Percentiles rank a stretch among this genome's conserved stretches.
These are phyloP conservation scores for Voacanga thouarsii DNA, from an alignment of 257 asterid genomes.

Conservation along the genomic window DNA sequence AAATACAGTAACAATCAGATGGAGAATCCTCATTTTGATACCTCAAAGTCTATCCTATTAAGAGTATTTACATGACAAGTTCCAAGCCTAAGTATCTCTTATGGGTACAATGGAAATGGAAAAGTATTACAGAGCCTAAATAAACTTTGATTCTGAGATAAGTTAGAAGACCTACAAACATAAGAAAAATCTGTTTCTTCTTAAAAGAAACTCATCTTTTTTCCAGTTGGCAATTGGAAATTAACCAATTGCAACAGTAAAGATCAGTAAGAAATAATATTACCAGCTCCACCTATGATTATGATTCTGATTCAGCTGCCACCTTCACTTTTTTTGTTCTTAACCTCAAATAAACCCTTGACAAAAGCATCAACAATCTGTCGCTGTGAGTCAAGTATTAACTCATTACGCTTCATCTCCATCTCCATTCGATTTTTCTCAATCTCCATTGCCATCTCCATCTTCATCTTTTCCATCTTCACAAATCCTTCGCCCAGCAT, in stretches of 20 bases:
- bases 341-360: slow-evolving; percentile 60
- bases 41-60: slow-evolving; percentile 6
- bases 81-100: not conserved
- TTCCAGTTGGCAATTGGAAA: slow-evolving; percentile 2
- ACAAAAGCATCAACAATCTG: slow-evolving; percentile 81
- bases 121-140: slow-evolving; percentile 3
- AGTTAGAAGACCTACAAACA: slow-evolving; percentile 1
- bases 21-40: slow-evolving; percentile 2
- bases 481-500: slow-evolving; percentile 78
- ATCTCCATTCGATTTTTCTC: slow-evolving; percentile 84
- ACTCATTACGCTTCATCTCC: slow-evolving; percentile 81
- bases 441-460: slow-evolving; percentile 88
- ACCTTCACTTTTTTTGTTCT: slow-evolving; percentile 53
- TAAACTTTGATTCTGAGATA: not conserved
- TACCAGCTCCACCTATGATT: not conserved
- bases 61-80: slow-evolving; percentile 1
- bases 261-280: not conserved
- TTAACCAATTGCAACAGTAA: not conserved
- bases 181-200: not conserved
- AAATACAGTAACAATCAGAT: not conserved
- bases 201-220: not conserved
- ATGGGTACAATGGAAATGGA: not conserved
- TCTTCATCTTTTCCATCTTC: slow-evolving; percentile 78
- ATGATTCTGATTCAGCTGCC: slow-evolving; percentile 30
- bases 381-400: slow-evolving; percentile 79